Conservation (phyloP, 2,329 filamentous ascomycete species). For the Tolypocladium cylindrosporum region DNA sequence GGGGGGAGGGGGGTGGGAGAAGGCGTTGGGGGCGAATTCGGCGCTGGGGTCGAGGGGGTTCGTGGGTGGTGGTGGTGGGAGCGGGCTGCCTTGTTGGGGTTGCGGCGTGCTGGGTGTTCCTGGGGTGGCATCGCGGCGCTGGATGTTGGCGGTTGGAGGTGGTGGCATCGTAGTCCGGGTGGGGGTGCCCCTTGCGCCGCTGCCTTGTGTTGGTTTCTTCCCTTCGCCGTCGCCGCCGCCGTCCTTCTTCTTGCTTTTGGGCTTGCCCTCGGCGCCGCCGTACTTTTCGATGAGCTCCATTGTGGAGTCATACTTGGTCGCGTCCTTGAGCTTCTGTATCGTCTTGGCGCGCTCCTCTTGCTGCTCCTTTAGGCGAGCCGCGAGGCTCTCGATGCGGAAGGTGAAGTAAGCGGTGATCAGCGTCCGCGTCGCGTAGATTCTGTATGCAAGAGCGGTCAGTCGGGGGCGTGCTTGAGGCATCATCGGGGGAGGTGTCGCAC, state of each 20-base stretch:
- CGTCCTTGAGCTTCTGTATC: conserved; percentile 88
- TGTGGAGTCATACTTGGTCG: conserved; percentile 93
- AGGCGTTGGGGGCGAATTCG: conserved; percentile 67
- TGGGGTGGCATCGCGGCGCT: conserved; percentile 23
- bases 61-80: conserved; percentile 14
- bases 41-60: conserved; percentile 33
- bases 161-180: conserved; percentile 40
- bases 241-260: conserved; percentile 9
- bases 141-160: conserved; percentile 56
- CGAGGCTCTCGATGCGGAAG: conserved; percentile 65
- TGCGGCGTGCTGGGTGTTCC: not conserved
- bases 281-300: conserved; percentile 92
- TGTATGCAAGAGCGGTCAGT: conserved; percentile 26
- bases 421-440: conserved; percentile 70
- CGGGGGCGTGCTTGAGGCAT: not conserved
- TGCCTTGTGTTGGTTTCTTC: conserved; percentile 7
- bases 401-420: conserved; percentile 63
- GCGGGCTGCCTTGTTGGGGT: conserved; percentile 6
- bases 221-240: conserved; percentile 2
- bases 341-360: conserved; percentile 74
- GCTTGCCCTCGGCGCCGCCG: conserved; percentile 52
- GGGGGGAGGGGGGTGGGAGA: conserved; percentile 8
- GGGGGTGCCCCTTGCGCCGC: conserved; percentile 9
- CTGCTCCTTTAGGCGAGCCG: conserved; percentile 60
- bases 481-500: conserved; percentile 35